phyloP scores from a whole-genome alignment of 2,329 filamentous ascomycete species.

The Xylariaceae sp. region DNA sequence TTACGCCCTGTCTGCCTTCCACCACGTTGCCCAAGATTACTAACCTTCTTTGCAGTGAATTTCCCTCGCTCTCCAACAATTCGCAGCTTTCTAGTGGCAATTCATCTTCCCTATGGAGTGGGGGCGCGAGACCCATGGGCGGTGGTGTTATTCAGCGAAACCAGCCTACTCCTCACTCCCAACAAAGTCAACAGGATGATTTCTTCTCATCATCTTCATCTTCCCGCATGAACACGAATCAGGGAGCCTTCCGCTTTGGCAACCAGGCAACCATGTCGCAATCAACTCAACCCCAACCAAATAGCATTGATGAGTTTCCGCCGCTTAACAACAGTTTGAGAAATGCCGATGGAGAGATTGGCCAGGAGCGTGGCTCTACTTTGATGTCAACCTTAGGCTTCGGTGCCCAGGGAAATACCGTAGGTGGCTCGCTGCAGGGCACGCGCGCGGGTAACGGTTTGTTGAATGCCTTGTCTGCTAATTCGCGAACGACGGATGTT shows the following conservation, averaged over 20 bases:
- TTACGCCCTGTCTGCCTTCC: neutral
- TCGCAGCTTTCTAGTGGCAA: slow-evolving; percentile 58
- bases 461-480: slow-evolving; percentile 69
- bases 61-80: slow-evolving; percentile 69
- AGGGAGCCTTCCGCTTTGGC: slow-evolving; percentile 62
- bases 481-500: slow-evolving; percentile 56
- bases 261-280: slow-evolving; percentile 52
- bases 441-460: slow-evolving; percentile 64
- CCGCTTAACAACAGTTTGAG: slow-evolving; percentile 58
- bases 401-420: slow-evolving; percentile 52
- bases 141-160: slow-evolving; percentile 59
- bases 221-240: slow-evolving; percentile 48
- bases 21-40: slow-evolving; percentile 15
- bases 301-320: slow-evolving; percentile 66
- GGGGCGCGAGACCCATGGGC: slow-evolving; percentile 55
- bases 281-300: slow-evolving; percentile 55
- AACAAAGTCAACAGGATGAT: slow-evolving; percentile 58
- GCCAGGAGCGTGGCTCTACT: slow-evolving; percentile 59
- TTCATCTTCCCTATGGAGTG: slow-evolving; percentile 61
- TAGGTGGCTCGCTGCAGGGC: slow-evolving; percentile 48
- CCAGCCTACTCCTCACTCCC: slow-evolving; percentile 58
- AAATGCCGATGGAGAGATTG: slow-evolving; percentile 63
- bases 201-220: slow-evolving; percentile 49
- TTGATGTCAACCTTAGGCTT: slow-evolving; percentile 63
- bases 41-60: slow-evolving; percentile 59